Evolutionary conservation across 345 rosid species (phyloP).

Genomic region (Citrus cavaleriei): DNA sequence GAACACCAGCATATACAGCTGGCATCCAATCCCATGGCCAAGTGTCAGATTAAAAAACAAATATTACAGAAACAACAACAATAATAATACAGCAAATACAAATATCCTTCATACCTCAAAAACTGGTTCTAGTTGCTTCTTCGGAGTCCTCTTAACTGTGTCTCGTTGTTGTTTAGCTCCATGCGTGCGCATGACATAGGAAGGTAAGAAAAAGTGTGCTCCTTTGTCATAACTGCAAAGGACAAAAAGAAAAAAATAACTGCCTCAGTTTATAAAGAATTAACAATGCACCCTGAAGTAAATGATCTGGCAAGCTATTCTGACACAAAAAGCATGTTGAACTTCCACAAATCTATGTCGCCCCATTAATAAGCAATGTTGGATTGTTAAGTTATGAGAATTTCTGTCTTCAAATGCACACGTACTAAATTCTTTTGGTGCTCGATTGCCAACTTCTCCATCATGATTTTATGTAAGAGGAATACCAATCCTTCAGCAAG

Average conservation of each 20-base stretch:
- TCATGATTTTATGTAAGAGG: not conserved
- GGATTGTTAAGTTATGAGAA: not conserved
- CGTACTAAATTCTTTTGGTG: not conserved
- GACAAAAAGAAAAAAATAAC: conserved; percentile 6
- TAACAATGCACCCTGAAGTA: conserved; percentile 1
- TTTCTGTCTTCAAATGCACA: not conserved
- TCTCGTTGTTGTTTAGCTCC: conserved; percentile 85
- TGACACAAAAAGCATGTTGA: not conserved
- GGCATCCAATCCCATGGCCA: not conserved
- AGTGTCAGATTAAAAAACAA: not conserved
- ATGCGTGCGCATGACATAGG: conserved; percentile 86
- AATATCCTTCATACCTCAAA: conserved; percentile 60
- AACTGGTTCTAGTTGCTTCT: conserved; percentile 62
- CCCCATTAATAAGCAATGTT: not conserved
- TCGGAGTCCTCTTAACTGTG: conserved; percentile 60
- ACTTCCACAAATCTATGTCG: not conserved
- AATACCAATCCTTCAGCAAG: not conserved
- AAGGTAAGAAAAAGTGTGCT: conserved; percentile 76
- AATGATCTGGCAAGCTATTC: not conserved
- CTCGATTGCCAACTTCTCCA: not conserved
- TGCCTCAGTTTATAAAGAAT: conserved; percentile 4
- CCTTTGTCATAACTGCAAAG: conserved; percentile 83
- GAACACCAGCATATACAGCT: not conserved
- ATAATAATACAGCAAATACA: conserved; percentile 1
- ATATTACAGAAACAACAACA: not conserved